Evolutionary conservation across 257 asterid genomes (phyloP), one percentile per base, ranked within the genome.

Genomic region (Leptodermis oblonga): DNA sequence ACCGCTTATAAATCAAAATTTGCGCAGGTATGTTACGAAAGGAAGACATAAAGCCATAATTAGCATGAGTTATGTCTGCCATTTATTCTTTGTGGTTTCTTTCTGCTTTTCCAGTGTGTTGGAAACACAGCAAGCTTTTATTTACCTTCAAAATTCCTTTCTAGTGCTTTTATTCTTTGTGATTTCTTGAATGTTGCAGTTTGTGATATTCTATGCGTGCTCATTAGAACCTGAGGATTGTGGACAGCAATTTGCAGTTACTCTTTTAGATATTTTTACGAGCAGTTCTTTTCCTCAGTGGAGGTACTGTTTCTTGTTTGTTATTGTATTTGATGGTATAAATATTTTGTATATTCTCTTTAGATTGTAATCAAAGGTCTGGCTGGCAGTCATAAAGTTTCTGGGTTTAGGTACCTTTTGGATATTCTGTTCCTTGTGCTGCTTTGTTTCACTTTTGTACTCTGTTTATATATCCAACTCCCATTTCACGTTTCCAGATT

Each of bases 181-280:
- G 28, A 10, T 43, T 13, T 33, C 51, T 61, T 30, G 25, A 14
- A 31, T 72, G 62, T 80, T 82, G 84, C 86, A 94, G 99, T 94
- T 94, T 84, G 84, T 94, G 76, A 77, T 91, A 81, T 94, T 91
- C 83, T 94, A 94, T 78, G 92, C 92, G 72, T 89, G 99, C 84
- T 91, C 99, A 6, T 83, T 94, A 79, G 99, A 94, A 81, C 97
- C 99, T 65, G 92, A 85, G 45, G 70, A 67, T 61, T 90, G 99
- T 34, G 99, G 99, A 43, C 71, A 74, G 71, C 78, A 71, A 77
- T 91, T 94, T 78, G 84, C 81, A 39, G 64, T 61, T 49, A 58
- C 69, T 41, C 92, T 94, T 46, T 59, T 85, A 46, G 65, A 82
- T 73, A 80, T 77, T 52, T 94, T 87, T 80, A 77, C 79, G 84